phyloP scores from a whole-genome alignment of 768 basidiomycete genomes.

The Boletus barrowsii region DNA sequence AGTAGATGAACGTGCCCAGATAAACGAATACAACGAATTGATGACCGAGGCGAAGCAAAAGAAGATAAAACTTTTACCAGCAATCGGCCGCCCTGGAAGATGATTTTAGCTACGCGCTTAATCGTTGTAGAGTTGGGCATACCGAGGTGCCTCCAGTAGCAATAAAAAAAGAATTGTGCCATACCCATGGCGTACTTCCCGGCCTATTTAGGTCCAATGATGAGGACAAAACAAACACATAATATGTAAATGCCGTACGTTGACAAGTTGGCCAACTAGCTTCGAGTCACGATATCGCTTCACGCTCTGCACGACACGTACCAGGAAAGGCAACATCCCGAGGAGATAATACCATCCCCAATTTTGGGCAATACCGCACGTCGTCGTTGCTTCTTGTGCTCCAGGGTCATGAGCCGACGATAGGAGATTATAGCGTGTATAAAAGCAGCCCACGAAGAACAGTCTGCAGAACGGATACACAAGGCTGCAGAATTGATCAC shows the following conservation, averaged over 20 bases:
- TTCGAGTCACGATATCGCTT: constrained; percentile 83
- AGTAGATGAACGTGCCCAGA: constrained; percentile 64
- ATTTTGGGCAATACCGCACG: constrained; percentile 38
- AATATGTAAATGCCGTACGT: constrained; percentile 48
- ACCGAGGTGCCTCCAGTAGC: constrained; percentile 73
- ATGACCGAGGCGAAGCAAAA: constrained; percentile 65
- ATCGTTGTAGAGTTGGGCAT: background rate
- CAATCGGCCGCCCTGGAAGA: constrained; percentile 30
- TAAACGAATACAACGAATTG: constrained; percentile 66
- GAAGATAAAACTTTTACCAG: constrained; percentile 53
- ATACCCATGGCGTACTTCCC: constrained; percentile 81
- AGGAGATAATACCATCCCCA: constrained; percentile 68
- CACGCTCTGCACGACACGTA: constrained; percentile 82
- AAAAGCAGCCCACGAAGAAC: constrained; percentile 73
- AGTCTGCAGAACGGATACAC: constrained; percentile 71
- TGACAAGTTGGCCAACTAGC: constrained; percentile 76
- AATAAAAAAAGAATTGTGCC: constrained; percentile 64
- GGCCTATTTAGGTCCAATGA: constrained; percentile 45
- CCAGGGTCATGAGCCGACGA: constrained; percentile 10
- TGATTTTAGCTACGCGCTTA: background rate
- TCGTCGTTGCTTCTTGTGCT: constrained; percentile 48
- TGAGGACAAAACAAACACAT: background rate
- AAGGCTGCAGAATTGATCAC: constrained; percentile 82
- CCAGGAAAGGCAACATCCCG: constrained; percentile 62
- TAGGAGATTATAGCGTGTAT: constrained; percentile 32